Base-by-base conservation (phyloP, 257 asterid species). In the Primulina tabacum region DNA sequence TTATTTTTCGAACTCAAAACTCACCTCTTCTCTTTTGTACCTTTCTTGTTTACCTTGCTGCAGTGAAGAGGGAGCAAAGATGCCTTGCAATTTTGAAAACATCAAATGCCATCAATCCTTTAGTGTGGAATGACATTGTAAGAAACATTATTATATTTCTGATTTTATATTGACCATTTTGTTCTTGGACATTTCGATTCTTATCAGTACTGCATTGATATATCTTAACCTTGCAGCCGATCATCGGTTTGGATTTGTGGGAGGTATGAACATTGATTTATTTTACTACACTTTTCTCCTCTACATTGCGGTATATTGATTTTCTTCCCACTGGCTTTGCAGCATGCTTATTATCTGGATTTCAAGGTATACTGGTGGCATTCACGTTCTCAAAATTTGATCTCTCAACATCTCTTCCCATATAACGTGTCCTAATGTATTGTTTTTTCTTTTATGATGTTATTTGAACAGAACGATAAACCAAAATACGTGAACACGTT, bases 21-120 rank as follows among this genome's bases (percentile, higher is more conserved):
- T 29, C 11, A 43, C 12, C n/a, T 47, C 32, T 63, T 40, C 53
- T 18, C 24, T 14, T 43, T 33, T 55, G 30, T 24, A 18, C 12
- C 33, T 18, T 55, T 64, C 65, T 60, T 68, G 16, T 57, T 81
- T 40, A 16, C 60, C 56, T 65, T 70, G 62, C 66, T 84, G 50
- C 89, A 92, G 98, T 92, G 82, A 88, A 87, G 82, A 86, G 94
- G 82, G 93, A 90, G 80, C 85, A 89, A 81, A 87, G 82, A 75
- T 85, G 89, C 60, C 92, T 92, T 62, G 85, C 88, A 34, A 81
- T 86, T 68, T 74, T 86, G 34, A 86, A 78, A 79, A 79, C 89
- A 65, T 75, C 83, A 64, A 86, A 86, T 70, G 83, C 89, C 18
- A 33, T 83, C 70, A 83, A 83, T 68, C 92, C 92, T 63, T 71